Evolutionary conservation across 2,329 filamentous ascomycete species (phyloP).

Genomic region (Trichophyton rubrum): DNA sequence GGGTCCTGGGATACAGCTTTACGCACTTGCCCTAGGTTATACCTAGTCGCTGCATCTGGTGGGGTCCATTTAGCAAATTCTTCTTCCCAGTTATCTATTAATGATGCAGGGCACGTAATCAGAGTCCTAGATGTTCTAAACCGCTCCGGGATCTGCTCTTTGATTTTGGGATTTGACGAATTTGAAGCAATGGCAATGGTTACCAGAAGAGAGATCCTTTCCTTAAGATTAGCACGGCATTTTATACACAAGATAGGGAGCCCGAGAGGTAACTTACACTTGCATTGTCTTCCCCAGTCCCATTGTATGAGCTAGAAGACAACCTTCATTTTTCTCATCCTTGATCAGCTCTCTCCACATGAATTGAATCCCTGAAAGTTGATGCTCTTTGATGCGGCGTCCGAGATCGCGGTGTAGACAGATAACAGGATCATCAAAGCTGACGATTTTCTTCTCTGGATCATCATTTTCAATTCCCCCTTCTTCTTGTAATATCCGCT

Average conservation of each 20-base stretch:
- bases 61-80: conserved; percentile 63
- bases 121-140: conserved; percentile 54
- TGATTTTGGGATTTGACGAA: conserved; percentile 46
- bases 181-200: conserved; percentile 55
- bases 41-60: conserved; percentile 16
- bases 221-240: background rate
- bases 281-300: conserved; percentile 90
- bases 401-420: conserved; percentile 53
- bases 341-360: conserved; percentile 75
- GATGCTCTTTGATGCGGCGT: conserved; percentile 59
- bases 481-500: conserved; percentile 22
- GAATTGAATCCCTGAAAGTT: conserved; percentile 70
- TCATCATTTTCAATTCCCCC: conserved; percentile 25
- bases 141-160: conserved; percentile 53
- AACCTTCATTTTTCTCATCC: conserved; percentile 54
- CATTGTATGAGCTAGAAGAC: conserved; percentile 79
- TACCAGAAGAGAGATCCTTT: conserved; percentile 61
- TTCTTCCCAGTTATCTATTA: conserved; percentile 73
- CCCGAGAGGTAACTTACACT: conserved; percentile 37
- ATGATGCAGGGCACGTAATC: conserved; percentile 59
- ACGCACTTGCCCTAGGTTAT: conserved; percentile 44
- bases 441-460: conserved; percentile 38
- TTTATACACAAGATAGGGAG: background rate
- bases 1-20: conserved; percentile 39
- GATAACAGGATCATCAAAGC: conserved; percentile 32